These are phyloP conservation scores for Colletotrichum karsti DNA, from an alignment of 2,329 filamentous ascomycete species.

Conservation along the genomic window DNA sequence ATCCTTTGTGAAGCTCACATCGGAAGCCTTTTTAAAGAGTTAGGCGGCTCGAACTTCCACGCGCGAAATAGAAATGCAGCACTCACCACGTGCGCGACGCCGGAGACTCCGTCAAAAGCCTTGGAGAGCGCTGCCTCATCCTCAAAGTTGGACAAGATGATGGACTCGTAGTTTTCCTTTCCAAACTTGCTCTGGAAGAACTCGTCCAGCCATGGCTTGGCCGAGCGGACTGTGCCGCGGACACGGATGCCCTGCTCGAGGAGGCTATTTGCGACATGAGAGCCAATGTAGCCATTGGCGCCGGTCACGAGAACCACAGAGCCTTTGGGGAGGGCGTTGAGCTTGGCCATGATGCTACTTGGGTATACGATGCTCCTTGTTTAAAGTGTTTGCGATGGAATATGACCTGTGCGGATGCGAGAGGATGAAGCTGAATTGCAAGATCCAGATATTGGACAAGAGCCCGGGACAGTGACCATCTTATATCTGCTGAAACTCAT, in stretches of 20 bases:
- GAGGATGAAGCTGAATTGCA: background rate
- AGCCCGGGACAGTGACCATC: background rate
- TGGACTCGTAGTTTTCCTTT: slow-evolving; percentile 41
- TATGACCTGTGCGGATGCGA: background rate
- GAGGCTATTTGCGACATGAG: slow-evolving; percentile 47
- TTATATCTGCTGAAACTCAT: background rate
- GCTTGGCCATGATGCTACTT: background rate
- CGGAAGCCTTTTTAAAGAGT: slow-evolving; percentile 42
- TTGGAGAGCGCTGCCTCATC: slow-evolving; percentile 35
- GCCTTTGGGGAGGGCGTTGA: slow-evolving; percentile 34
- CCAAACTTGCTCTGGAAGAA: slow-evolving; percentile 42
- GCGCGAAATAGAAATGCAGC: slow-evolving; percentile 16
- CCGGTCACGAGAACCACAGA: slow-evolving; percentile 51
- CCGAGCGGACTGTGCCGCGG: slow-evolving; percentile 52
- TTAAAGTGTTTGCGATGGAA: background rate
- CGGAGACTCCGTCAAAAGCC: slow-evolving; percentile 35
- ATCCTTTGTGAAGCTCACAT: slow-evolving; percentile 42
- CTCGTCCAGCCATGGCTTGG: slow-evolving; percentile 40
- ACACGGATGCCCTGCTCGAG: slow-evolving; percentile 50
- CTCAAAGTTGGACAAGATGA: slow-evolving; percentile 42
- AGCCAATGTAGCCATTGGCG: slow-evolving; percentile 50
- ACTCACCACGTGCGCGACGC: slow-evolving; percentile 9
- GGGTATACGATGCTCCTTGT: background rate
- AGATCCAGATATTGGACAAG: background rate
- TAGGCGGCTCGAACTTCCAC: background rate